Evolutionary conservation across 148 eudicot genomes (phyloP).

Genomic region (Silene uniflora): DNA sequence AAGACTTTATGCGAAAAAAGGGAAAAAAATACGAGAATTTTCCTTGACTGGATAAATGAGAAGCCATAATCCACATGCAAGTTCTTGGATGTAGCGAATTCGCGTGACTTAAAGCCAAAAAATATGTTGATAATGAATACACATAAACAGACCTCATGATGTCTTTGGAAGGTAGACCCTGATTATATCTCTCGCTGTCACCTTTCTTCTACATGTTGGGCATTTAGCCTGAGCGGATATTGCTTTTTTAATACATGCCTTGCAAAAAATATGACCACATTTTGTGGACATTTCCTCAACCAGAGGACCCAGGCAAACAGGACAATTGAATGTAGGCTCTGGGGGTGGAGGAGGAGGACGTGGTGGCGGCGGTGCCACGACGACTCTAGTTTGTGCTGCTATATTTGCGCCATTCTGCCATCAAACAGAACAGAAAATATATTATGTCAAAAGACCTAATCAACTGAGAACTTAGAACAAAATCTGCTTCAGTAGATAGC

Average conservation of each 20-base stretch:
- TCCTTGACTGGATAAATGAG: too few relatives aligned
- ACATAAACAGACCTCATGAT: constrained; percentile 38
- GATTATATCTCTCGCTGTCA: constrained; percentile 52
- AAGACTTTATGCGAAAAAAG: too few relatives aligned
- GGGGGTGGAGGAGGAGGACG: constrained; percentile 53
- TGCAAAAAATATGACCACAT: constrained; percentile 97
- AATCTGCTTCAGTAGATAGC: too few relatives aligned
- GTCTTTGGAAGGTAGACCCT: constrained; percentile 80
- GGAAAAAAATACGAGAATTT: too few relatives aligned
- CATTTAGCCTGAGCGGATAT: constrained; percentile 69
- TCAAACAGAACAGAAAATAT: constrained; percentile 11
- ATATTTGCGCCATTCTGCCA: constrained; percentile 31
- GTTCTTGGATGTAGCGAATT: too few relatives aligned
- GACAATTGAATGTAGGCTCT: constrained; percentile 74
- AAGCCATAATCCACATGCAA: background rate
- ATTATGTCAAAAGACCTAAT: background rate
- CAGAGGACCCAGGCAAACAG: constrained; percentile 73
- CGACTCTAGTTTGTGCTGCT: background rate
- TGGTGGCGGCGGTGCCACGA: constrained; percentile 41
- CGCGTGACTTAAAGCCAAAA: background rate
- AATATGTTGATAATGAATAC: background rate
- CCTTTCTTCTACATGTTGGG: constrained; percentile 81
- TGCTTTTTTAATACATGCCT: constrained; percentile 63
- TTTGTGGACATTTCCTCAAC: constrained; percentile 80
- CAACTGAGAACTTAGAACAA: background rate